Percentiles rank a stretch among this genome's conserved stretches.
Conservation (phyloP, 176 grass and related monocot genomes). For the Poa pratensis region DNA sequence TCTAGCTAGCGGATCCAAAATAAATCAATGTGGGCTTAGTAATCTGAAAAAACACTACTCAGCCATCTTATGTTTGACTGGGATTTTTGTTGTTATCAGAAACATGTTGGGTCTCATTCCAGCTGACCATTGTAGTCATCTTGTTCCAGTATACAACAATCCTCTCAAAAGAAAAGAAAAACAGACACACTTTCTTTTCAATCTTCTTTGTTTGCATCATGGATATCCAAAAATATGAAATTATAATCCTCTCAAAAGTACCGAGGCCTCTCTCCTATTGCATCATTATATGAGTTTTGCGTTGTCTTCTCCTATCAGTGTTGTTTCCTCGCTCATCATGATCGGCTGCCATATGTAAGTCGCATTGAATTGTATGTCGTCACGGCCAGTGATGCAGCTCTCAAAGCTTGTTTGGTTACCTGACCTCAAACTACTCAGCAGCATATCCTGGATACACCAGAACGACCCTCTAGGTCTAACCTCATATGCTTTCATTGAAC, state of each 20-base stretch:
- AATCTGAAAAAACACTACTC: not conserved
- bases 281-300: not conserved
- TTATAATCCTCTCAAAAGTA: too few species aligned
- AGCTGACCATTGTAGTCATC: not conserved
- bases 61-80: not conserved
- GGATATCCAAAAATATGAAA: not conserved
- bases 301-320: not conserved
- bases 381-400: not conserved
- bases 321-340: not conserved
- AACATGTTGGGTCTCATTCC: not conserved
- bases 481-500: not conserved
- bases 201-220: not conserved
- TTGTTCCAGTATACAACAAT: not conserved
- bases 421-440: not conserved
- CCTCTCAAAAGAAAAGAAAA: not conserved
- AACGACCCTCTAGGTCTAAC: not conserved
- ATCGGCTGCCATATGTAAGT: not conserved
- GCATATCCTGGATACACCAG: not conserved
- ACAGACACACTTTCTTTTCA: not conserved
- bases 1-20: not conserved
- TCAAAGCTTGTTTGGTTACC: not conserved
- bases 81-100: not conserved
- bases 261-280: not conserved
- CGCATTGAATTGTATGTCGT: not conserved
- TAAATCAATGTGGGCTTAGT: not conserved